Base-by-base conservation (phyloP, 306 rosid species). In the Rosa lucieae region DNA sequence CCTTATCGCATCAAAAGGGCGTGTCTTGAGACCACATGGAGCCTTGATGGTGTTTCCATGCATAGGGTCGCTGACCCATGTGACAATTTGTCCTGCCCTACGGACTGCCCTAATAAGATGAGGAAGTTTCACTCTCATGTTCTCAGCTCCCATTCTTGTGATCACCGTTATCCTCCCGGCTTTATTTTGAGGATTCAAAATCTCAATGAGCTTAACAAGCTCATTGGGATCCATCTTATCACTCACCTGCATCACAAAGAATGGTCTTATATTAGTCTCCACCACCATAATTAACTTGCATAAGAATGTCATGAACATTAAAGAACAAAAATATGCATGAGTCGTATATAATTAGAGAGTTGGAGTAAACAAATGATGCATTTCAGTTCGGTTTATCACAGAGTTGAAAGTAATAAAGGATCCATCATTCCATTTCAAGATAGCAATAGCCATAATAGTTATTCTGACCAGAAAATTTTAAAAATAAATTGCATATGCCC, bases 21-120 rank as follows among this genome's bases (percentile, higher is more conserved):
- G 99, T 63, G 99, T 95, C 85, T 95, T 95, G 75, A 95, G 99
- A 84, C 99, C 99, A 68, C 99, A 95, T 2, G 99, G 99, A 81
- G 99, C 99, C 79, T 95, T 95, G 5, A 95, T 95, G 83, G 99
- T 95, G 90, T 95, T 95, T 62, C 99, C 99, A 79, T 95, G 99
- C 99, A 95, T 95, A 52, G 99, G 99, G 80, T 95, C 99, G 43
- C 97, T 93, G 85, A 95, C 97, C 99, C 99, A 95, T 48, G 99
- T 93, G 85, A 95, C 99, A 80, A 91, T 87, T 75, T 91, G 98
- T 15, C 99, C 98, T 17, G 98, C 85, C 78, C 96, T 66, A 20
- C 97, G 91, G 53, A 95, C 96, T 17, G 99, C 99, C 83, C 99
- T 85, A 82, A 95, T 95, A 63, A 95, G 89, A 85, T 95, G 98